phyloP scores from a whole-genome alignment of 2,329 filamentous ascomycete species.

The Penicillium aurantiogriseum region DNA sequence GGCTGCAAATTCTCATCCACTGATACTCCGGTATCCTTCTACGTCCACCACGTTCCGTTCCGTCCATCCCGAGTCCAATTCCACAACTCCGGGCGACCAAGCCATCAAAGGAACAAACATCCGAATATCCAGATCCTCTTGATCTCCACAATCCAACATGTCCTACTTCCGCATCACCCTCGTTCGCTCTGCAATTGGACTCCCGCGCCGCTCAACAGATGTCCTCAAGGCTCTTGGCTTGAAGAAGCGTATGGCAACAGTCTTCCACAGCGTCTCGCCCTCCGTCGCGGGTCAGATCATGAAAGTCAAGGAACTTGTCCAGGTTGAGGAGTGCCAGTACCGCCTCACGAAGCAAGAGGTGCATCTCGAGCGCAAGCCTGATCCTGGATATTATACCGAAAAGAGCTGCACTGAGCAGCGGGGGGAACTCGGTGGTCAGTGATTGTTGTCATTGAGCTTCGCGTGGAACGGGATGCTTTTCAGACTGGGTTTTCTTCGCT shows the following conservation, averaged over 20 bases:
- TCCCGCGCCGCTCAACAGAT: constrained; percentile 74
- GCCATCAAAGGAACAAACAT: constrained; percentile 1
- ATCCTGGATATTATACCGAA: constrained; percentile 79
- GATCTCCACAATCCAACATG: constrained; percentile 49
- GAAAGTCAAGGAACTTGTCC: constrained; percentile 88
- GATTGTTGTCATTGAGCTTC: background rate
- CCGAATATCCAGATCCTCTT: constrained; percentile 1
- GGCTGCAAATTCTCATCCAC: background rate
- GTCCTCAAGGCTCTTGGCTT: constrained; percentile 83
- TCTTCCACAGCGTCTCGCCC: constrained; percentile 81
- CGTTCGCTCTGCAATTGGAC: constrained; percentile 82
- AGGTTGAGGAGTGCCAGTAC: constrained; percentile 72
- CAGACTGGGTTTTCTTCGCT: background rate
- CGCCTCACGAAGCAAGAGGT: constrained; percentile 66
- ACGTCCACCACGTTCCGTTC: background rate
- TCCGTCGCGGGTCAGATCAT: constrained; percentile 88
- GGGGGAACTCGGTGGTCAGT: constrained; percentile 16
- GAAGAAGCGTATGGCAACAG: constrained; percentile 77
- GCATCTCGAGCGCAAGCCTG: constrained; percentile 68
- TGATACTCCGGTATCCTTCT: background rate
- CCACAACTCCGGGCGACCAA: background rate
- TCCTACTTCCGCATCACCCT: constrained; percentile 89
- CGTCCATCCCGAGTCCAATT: background rate
- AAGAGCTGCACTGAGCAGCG: constrained; percentile 37
- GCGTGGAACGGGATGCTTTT: background rate